Evolutionary conservation across 495 filamentous ascomycete genomes (phyloP).

Genomic region (Talaromyces trachyspermus): DNA sequence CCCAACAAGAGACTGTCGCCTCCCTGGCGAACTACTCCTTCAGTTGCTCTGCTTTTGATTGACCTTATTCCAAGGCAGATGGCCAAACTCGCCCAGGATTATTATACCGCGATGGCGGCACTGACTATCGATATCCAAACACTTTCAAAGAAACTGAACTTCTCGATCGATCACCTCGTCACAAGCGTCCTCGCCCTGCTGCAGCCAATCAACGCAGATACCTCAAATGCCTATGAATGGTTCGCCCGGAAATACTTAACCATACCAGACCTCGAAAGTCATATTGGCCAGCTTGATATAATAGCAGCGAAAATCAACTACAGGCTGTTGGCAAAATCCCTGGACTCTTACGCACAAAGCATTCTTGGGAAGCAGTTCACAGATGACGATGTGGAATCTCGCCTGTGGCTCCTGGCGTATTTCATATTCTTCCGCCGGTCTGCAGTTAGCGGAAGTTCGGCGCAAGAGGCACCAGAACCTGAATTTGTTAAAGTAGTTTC

Average conservation of each 20-base stretch:
- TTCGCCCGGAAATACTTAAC: conserved; percentile 50
- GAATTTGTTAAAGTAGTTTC: conserved; percentile 61
- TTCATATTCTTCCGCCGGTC: conserved; percentile 66
- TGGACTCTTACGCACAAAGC: conserved; percentile 22
- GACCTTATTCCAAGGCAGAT: conserved; percentile 41
- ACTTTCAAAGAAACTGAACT: conserved; percentile 12
- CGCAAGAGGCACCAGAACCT: conserved; percentile 40
- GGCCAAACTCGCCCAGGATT: conserved; percentile 33
- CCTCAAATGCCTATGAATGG: conserved; percentile 46
- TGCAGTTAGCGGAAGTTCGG: conserved; percentile 34
- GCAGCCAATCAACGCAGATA: conserved; percentile 37
- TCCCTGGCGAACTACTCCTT: conserved; percentile 29
- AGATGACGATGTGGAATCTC: conserved; percentile 25
- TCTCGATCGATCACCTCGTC: conserved; percentile 20
- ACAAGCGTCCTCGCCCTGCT: conserved; percentile 42
- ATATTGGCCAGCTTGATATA: conserved; percentile 35
- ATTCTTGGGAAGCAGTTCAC: not conserved
- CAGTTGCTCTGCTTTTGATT: conserved; percentile 31
- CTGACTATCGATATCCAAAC: conserved; percentile 26
- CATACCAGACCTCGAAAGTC: conserved; percentile 34
- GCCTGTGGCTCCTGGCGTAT: conserved; percentile 73
- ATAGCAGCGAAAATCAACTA: conserved; percentile 47
- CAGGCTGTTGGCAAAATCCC: conserved; percentile 42
- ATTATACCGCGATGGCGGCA: conserved; percentile 37
- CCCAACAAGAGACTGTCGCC: conserved; percentile 12